A percentile compares a stretch with the other conserved stretches of the same genome.
phyloP scores from a whole-genome alignment of 2,329 filamentous ascomycete genomes.

The Trichoderma afroharzianum region DNA sequence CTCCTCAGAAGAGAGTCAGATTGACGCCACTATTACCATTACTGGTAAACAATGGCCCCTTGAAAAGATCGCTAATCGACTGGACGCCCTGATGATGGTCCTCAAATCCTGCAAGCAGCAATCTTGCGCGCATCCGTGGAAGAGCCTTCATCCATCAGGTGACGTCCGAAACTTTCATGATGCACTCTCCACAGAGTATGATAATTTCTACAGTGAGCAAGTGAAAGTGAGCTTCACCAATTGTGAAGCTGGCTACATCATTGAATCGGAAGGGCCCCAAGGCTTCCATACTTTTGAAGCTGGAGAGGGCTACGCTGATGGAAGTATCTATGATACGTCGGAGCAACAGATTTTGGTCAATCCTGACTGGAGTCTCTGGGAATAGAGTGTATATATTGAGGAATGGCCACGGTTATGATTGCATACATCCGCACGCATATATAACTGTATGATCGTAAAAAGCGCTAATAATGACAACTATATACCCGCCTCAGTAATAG shows the following conservation, averaged over 20 bases:
- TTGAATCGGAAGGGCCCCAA: constrained; percentile 52
- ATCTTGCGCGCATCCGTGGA: constrained; percentile 55
- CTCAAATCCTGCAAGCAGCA: constrained; percentile 57
- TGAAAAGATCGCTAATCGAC: constrained; percentile 42
- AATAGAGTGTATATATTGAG: not conserved
- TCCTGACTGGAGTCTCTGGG: constrained; percentile 12
- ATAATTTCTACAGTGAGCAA: constrained; percentile 48
- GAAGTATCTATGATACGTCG: not conserved
- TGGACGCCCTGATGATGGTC: constrained; percentile 58
- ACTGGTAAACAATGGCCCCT: constrained; percentile 20
- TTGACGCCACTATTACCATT: constrained; percentile 27
- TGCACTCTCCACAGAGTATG: constrained; percentile 46
- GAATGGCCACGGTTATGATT: not conserved
- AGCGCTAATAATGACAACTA: not conserved
- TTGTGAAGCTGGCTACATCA: constrained; percentile 54
- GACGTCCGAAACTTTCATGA: constrained; percentile 49
- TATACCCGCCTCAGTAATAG: not conserved
- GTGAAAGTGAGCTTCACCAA: constrained; percentile 48
- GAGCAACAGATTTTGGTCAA: not conserved
- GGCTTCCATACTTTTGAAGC: not conserved
- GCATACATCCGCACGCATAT: not conserved
- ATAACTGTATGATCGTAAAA: not conserved
- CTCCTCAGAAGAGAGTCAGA: constrained; percentile 21
- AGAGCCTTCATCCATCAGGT: constrained; percentile 50
- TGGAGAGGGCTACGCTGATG: not conserved